Percentiles rank a stretch among this genome's conserved stretches.
phyloP scores from a whole-genome alignment of 2,329 filamentous ascomycete species.

The Sclerotinia trifoliorum region DNA sequence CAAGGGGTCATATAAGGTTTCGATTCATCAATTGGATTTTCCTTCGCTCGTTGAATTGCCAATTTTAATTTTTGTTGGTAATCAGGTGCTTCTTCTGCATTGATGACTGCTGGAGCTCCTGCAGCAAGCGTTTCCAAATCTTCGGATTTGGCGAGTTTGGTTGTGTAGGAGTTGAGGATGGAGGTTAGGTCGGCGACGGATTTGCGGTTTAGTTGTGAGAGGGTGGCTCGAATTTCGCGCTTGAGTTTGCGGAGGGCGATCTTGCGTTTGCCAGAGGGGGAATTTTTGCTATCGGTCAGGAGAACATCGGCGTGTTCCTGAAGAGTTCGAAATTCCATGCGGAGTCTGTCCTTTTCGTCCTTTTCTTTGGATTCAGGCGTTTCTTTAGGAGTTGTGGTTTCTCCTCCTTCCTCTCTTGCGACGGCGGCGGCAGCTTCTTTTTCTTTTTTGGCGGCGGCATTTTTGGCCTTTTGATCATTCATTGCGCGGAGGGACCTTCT shows the following conservation, averaged over 20 bases:
- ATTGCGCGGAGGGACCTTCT: slow-evolving; percentile 21
- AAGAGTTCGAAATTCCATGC: slow-evolving; percentile 14
- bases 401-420: slow-evolving; percentile 22
- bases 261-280: slow-evolving; percentile 23
- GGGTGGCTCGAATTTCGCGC: slow-evolving; percentile 11
- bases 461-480: slow-evolving; percentile 25
- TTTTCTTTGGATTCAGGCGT: slow-evolving; percentile 16
- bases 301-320: slow-evolving; percentile 11
- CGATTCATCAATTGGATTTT: slow-evolving; percentile 71
- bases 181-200: slow-evolving; percentile 1
- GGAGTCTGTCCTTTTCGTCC: not conserved
- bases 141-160: slow-evolving; percentile 7
- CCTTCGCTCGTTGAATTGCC: slow-evolving; percentile 45
- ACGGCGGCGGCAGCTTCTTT: slow-evolving; percentile 31
- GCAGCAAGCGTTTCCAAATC: not conserved
- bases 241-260: slow-evolving; percentile 21
- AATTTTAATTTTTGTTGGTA: slow-evolving; percentile 26
- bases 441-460: slow-evolving; percentile 22
- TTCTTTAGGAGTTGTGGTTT: slow-evolving; percentile 22
- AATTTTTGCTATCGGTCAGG: slow-evolving; percentile 6
- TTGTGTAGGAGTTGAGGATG: slow-evolving; percentile 2
- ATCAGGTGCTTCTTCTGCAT: slow-evolving; percentile 22
- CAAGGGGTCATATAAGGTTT: slow-evolving; percentile 94
- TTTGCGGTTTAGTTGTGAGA: slow-evolving; percentile 6
- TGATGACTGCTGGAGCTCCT: slow-evolving; percentile 26